phyloP scores from a whole-genome alignment of 345 rosid species.

The Euphorbia pulcherrima region DNA sequence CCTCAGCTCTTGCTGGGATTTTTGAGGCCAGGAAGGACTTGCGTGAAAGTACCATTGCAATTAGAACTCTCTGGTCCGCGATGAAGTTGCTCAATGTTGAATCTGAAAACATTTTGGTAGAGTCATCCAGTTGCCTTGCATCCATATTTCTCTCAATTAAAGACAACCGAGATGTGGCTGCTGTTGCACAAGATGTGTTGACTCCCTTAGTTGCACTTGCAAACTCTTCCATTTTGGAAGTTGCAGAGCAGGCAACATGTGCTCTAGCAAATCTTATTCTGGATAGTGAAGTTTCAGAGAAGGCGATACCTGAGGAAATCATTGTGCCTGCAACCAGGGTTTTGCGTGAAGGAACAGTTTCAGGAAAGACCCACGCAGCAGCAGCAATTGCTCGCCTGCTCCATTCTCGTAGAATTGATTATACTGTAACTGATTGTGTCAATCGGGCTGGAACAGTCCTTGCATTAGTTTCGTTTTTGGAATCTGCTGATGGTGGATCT shows the following conservation, averaged over 20 bases:
- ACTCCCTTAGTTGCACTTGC: slow-evolving; percentile 64
- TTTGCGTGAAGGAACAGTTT: slow-evolving; percentile 80
- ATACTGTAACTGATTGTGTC: slow-evolving; percentile 72
- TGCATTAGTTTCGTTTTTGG: slow-evolving; percentile 88
- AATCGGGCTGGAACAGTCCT: slow-evolving; percentile 91
- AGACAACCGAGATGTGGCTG: slow-evolving; percentile 89
- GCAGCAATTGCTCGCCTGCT: slow-evolving; percentile 93
- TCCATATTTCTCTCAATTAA: slow-evolving; percentile 84
- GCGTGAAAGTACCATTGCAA: slow-evolving; percentile 85
- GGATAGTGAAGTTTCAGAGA: slow-evolving; percentile 77
- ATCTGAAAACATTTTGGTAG: slow-evolving; percentile 71
- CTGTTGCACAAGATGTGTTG: slow-evolving; percentile 74
- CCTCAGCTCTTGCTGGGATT: slow-evolving; percentile 89
- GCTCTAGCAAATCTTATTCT: slow-evolving; percentile 94
- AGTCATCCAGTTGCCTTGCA: slow-evolving; percentile 75
- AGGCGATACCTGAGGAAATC: slow-evolving; percentile 69
- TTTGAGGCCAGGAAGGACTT: slow-evolving; percentile 77
- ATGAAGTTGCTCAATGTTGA: slow-evolving; percentile 76
- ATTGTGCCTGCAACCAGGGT: slow-evolving; percentile 88
- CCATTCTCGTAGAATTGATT: slow-evolving; percentile 59
- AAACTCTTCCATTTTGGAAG: slow-evolving; percentile 70
- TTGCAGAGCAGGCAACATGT: slow-evolving; percentile 89
- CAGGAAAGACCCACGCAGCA: slow-evolving; percentile 94
- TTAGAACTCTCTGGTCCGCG: slow-evolving; percentile 63
- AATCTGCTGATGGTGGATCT: slow-evolving; percentile 63